Conservation (phyloP, 768 basidiomycete genomes). For the Panaeolus papilionaceus region DNA sequence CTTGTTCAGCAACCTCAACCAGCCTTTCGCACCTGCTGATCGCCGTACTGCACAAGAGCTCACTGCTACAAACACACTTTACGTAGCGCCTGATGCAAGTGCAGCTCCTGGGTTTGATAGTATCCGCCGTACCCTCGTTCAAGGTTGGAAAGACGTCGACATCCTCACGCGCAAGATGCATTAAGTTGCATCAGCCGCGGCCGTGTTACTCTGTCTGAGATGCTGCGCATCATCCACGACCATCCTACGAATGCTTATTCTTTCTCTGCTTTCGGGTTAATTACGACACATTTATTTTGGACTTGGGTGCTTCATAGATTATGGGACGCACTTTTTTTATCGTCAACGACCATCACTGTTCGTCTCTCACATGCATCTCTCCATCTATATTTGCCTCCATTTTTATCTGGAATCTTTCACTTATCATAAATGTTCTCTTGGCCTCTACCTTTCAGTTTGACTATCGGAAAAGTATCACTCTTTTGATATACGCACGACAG, state of each 20-base stretch:
- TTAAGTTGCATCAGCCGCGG: not conserved
- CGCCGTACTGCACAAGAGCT: slow-evolving; percentile 63
- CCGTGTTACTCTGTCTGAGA: not conserved
- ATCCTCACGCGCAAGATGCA: slow-evolving; percentile 36
- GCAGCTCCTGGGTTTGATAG: slow-evolving; percentile 41
- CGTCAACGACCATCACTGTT: too few relatives aligned
- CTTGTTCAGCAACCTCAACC: slow-evolving; percentile 63
- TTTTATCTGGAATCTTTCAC: too few relatives aligned
- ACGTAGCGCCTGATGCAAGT: slow-evolving; percentile 37
- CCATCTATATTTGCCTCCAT: too few relatives aligned
- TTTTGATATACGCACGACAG: not conserved
- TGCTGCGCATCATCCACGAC: not conserved
- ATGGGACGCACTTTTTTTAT: not conserved
- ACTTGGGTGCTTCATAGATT: not conserved
- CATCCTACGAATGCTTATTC: not conserved
- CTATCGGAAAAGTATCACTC: not conserved
- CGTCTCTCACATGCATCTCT: too few relatives aligned
- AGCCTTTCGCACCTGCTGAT: slow-evolving; percentile 75
- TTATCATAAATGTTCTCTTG: too few relatives aligned
- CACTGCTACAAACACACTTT: slow-evolving; percentile 31
- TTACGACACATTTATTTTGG: not conserved
- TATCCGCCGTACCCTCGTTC: slow-evolving; percentile 46
- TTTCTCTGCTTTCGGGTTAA: not conserved
- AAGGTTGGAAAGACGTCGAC: slow-evolving; percentile 50
- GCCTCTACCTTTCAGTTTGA: too few relatives aligned